Evolutionary conservation across 2,329 filamentous ascomycete species (phyloP).

Genomic region (Arthrobotrys entomopaga): DNA sequence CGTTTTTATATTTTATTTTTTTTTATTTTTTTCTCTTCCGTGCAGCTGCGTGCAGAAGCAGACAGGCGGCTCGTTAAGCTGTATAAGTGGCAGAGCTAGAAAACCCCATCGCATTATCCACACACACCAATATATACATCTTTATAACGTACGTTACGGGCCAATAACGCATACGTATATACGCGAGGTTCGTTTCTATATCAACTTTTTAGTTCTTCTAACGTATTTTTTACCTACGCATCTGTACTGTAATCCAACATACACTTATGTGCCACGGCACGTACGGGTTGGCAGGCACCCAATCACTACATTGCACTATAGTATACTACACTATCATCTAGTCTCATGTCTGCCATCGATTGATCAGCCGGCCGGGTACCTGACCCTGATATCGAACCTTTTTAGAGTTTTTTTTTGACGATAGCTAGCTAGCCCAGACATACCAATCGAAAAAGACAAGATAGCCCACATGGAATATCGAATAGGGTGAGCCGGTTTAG

Average conservation of each 20-base stretch:
- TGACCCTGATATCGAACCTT: constrained; percentile 7
- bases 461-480: constrained; percentile 47
- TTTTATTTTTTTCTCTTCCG: too few relatives aligned
- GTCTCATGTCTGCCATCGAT: too few relatives aligned
- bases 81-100: constrained; percentile 18
- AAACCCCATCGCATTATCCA: too few relatives aligned
- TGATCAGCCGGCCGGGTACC: constrained; percentile 24
- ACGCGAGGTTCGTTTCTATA: constrained; percentile 20
- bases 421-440: too few relatives aligned
- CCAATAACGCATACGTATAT: constrained; percentile 14
- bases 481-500: constrained; percentile 30
- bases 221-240: constrained; percentile 4
- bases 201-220: constrained; percentile 17
- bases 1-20: not conserved
- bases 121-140: constrained; percentile 10
- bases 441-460: not conserved
- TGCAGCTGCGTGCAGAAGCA: not conserved
- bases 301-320: too few relatives aligned
- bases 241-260: constrained; percentile 1
- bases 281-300: constrained; percentile 23
- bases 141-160: not conserved
- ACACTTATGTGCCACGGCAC: constrained; percentile 18
- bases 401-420: constrained; percentile 15
- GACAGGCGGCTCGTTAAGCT: constrained; percentile 36
- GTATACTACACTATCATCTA: too few relatives aligned